Percentiles rank a stretch among this genome's conserved stretches.
These are phyloP conservation scores for Boletus barrowsii DNA, from an alignment of 768 basidiomycete genomes.

Conservation along the genomic window DNA sequence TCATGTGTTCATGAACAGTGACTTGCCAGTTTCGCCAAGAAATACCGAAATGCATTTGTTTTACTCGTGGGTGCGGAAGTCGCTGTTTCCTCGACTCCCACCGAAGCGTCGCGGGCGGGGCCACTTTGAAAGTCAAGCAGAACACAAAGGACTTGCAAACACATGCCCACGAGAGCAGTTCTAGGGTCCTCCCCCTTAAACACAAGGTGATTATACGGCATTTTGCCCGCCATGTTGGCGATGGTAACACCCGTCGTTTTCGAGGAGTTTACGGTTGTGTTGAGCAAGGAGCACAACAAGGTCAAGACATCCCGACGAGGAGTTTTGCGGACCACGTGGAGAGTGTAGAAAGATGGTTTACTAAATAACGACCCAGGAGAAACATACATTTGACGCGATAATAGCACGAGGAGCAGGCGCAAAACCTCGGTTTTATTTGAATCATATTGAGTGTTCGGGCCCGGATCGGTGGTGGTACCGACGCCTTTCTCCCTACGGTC, in stretches of 20 bases:
- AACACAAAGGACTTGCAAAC: constrained; percentile 73
- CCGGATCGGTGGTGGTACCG: constrained; percentile 78
- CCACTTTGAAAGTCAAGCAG: constrained; percentile 82
- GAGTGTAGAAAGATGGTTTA: constrained; percentile 72
- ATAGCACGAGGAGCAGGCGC: constrained; percentile 79
- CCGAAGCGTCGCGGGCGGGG: constrained; percentile 53
- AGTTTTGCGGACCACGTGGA: constrained; percentile 73
- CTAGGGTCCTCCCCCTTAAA: constrained; percentile 86
- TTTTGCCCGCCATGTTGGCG: constrained; percentile 67
- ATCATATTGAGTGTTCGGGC: constrained; percentile 62
- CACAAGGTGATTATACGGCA: constrained; percentile 88
- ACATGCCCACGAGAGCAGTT: constrained; percentile 67
- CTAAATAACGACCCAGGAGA: constrained; percentile 66
- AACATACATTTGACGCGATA: constrained; percentile 89
- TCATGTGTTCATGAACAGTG: background rate
- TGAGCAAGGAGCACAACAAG: constrained; percentile 87
- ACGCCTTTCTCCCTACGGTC: constrained; percentile 85
- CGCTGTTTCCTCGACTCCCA: constrained; percentile 43
- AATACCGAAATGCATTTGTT: constrained; percentile 90
- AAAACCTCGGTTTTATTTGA: constrained; percentile 86
- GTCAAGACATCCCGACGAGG: constrained; percentile 85
- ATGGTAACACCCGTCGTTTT: constrained; percentile 50
- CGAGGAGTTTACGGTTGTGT: constrained; percentile 78
- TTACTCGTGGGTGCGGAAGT: constrained; percentile 50
- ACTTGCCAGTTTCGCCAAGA: constrained; percentile 79